These are phyloP conservation scores for Pestalotiopsis sp. DNA, from an alignment of 2,329 filamentous ascomycete genomes.

Conservation along the genomic window DNA sequence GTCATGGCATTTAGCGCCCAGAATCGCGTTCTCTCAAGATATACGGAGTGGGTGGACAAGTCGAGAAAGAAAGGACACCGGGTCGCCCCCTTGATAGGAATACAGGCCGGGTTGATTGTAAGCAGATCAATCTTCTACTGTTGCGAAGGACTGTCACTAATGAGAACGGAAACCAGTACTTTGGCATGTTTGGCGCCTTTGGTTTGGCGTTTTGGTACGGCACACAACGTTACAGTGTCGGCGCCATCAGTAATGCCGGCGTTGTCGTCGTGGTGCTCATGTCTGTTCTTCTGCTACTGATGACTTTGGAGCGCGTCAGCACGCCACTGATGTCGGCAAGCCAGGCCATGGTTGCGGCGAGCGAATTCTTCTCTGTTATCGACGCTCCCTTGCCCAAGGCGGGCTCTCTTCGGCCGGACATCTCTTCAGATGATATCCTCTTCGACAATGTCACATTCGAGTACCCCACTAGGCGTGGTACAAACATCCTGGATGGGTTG, in stretches of 20 bases:
- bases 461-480: constrained; percentile 65
- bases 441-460: constrained; percentile 62
- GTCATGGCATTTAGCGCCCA: constrained; percentile 62
- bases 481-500: constrained; percentile 60
- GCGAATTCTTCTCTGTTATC: constrained; percentile 56
- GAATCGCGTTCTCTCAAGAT: constrained; percentile 49
- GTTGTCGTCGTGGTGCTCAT: constrained; percentile 57
- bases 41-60: constrained; percentile 54
- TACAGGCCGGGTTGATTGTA: constrained; percentile 50
- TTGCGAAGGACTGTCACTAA: background rate
- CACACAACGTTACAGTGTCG: constrained; percentile 46
- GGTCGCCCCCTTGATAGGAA: constrained; percentile 48
- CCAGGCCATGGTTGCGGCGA: constrained; percentile 56
- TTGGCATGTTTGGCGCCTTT: constrained; percentile 38
- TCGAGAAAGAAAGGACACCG: constrained; percentile 47
- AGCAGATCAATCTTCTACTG: background rate
- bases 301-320: constrained; percentile 56
- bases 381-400: constrained; percentile 26
- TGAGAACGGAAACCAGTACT: background rate
- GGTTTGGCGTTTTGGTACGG: constrained; percentile 32
- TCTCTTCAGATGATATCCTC: constrained; percentile 41
- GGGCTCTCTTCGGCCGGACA: constrained; percentile 29
- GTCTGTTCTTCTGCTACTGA: constrained; percentile 56
- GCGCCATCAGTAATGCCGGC: constrained; percentile 47
- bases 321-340: constrained; percentile 55